Base-by-base conservation (phyloP, 768 basidiomycete genomes). In the Sarcodon sp. region DNA sequence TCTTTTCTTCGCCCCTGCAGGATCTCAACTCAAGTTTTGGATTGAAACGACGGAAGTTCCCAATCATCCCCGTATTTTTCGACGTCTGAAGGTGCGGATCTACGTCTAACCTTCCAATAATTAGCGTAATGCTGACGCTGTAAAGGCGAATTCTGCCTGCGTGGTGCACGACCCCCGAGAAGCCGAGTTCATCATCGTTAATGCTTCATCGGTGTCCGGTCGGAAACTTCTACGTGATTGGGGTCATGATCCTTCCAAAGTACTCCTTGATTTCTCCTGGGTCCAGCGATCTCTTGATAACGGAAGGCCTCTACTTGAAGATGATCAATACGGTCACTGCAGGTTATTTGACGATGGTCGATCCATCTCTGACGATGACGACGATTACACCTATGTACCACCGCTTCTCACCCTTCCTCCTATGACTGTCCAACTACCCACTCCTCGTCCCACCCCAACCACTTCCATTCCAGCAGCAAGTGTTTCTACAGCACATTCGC, bases 101-200 rank as follows among this genome's bases (percentile, higher is more conserved):
- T n/a, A 51, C 47, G 48, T 50, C 18, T 41, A n/a, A n/a, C 21
- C 21, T 27, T 27, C 21, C 21, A 3, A 2, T 27, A 27, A 2
- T 32, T 33, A 48, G 33, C 52, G 83, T 82, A 69, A 64, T 59
- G 65, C 71, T 11, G 82, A 82, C 33, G 83, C 77, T 3, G 49
- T 61, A 13, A 72, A 80, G 43, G 68, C 66, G 49, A 68, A 64
- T 45, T 71, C 74, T 50, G 21, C 21, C 21, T 27, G 21, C 21
- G 21, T 27, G 21, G 21, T 27, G 4, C 21, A 27, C 4, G 21
- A 27, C 21, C 71, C 76, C 7, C 70, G 66, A 43, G 66, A 72
- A 45, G 75, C 83, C 0, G 61, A 69, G 15, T 64, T 84, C 21
- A 75, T 84, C 41, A 63, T 87, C 4, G 77, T 86, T 6, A 74